phyloP scores from a whole-genome alignment of 2,329 filamentous ascomycete species.

The Mollisia scopiformis region DNA sequence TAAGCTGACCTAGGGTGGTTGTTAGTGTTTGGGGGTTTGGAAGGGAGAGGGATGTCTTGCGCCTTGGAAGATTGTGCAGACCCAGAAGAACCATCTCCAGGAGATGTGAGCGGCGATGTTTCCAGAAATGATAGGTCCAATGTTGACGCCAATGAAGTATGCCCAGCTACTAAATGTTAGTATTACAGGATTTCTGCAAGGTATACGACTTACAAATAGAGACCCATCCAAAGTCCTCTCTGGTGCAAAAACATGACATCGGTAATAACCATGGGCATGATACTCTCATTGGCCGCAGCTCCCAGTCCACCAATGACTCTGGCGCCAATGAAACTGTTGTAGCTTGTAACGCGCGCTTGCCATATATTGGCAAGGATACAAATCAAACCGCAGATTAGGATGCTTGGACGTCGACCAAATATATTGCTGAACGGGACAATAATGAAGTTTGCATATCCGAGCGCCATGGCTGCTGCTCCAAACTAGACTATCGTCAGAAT shows the following conservation, averaged over 20 bases:
- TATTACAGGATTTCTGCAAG: not conserved
- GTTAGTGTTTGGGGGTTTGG: not conserved
- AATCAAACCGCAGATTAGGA: constrained; percentile 37
- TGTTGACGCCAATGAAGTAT: constrained; percentile 45
- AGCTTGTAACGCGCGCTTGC: constrained; percentile 37
- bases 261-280: constrained; percentile 40
- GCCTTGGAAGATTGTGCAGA: constrained; percentile 37
- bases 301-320: constrained; percentile 38
- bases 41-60: not conserved
- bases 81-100: constrained; percentile 48
- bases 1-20: constrained; percentile 40
- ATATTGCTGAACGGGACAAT: constrained; percentile 25
- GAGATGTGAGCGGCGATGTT: constrained; percentile 43
- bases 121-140: constrained; percentile 48
- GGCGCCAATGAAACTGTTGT: constrained; percentile 37
- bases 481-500: not conserved
- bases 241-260: constrained; percentile 29
- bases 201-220: not conserved
- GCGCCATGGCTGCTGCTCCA: constrained; percentile 5
- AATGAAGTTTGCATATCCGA: constrained; percentile 11
- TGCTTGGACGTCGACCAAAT: constrained; percentile 38
- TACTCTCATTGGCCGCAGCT: constrained; percentile 38
- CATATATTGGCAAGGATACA: constrained; percentile 38
- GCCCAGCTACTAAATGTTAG: constrained; percentile 1
- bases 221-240: not conserved